Conservation (phyloP, 306 rosid species). For the Quercus dentata region DNA sequence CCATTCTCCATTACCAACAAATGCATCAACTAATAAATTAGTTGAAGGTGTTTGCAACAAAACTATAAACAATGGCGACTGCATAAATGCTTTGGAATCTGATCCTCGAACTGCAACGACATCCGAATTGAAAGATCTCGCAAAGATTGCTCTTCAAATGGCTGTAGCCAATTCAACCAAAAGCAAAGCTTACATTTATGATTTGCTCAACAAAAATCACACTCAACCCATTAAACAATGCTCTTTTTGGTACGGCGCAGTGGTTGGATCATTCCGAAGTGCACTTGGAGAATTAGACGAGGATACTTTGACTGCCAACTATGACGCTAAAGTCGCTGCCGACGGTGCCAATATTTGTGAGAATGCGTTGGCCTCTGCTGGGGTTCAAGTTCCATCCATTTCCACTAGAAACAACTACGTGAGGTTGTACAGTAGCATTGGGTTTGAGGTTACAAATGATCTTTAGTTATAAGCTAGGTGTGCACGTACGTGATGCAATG, state of each 20-base stretch:
- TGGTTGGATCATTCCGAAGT: not conserved
- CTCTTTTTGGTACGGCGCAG: not conserved
- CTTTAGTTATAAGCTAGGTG: not conserved
- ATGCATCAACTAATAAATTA: not conserved
- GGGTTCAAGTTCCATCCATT: not conserved
- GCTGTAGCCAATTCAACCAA: not conserved
- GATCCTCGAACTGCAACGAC: not conserved
- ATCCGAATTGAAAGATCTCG: not conserved
- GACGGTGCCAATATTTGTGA: not conserved
- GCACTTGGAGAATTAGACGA: not conserved
- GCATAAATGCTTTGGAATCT: conserved; percentile 1
- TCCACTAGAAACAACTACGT: not conserved
- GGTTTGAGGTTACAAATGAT: not conserved
- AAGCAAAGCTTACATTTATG: not conserved
- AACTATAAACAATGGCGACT: not conserved
- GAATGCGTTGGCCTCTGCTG: not conserved
- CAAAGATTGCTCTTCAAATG: conserved; percentile 2
- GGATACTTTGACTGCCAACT: conserved; percentile 8
- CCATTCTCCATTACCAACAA: not conserved
- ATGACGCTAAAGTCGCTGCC: not conserved
- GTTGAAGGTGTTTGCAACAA: conserved; percentile 9
- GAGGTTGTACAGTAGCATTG: conserved; percentile 1
- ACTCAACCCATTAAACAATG: not conserved
- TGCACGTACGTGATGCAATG: too few species aligned
- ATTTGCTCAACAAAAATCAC: not conserved